phyloP scores from a whole-genome alignment of 768 basidiomycete genomes.

The Glaciozyma martinii region DNA sequence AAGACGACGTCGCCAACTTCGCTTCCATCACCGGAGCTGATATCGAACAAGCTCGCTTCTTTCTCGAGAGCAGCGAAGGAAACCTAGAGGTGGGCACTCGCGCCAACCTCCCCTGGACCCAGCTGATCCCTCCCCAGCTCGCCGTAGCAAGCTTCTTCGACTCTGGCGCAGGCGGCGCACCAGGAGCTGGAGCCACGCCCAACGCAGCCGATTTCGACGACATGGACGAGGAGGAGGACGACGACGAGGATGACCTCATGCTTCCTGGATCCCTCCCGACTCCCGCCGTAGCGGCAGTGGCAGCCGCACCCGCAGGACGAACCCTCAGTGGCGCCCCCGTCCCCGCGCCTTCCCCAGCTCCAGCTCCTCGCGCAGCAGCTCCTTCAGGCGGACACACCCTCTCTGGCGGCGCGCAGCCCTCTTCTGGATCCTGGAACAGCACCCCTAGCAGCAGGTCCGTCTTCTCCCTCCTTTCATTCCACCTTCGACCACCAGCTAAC shows the following conservation, averaged over 20 bases:
- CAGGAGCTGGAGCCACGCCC: background rate
- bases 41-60: conserved; percentile 29
- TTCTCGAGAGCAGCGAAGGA: conserved; percentile 27
- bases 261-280: background rate
- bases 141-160: conserved; percentile 29
- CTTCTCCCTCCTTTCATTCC: background rate
- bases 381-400: conserved; percentile 6
- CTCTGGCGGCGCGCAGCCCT: background rate
- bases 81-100: conserved; percentile 14
- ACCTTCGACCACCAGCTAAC: background rate
- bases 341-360: background rate
- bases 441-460: background rate
- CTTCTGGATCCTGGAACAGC: conserved; percentile 15
- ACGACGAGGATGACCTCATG: conserved; percentile 11
- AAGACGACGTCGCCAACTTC: no score
- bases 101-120: background rate
- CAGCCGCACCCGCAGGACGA: background rate
- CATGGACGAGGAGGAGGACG: conserved; percentile 1
- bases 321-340: conserved; percentile 1
- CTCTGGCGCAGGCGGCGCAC: conserved; percentile 2
- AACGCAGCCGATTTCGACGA: conserved; percentile 3
- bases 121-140: conserved; percentile 1
- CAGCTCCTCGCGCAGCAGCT: background rate
- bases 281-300: background rate
- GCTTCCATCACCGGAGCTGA: no score